Conservation (phyloP, 2,329 filamentous ascomycete genomes). For the Phialocephala subalpina region DNA sequence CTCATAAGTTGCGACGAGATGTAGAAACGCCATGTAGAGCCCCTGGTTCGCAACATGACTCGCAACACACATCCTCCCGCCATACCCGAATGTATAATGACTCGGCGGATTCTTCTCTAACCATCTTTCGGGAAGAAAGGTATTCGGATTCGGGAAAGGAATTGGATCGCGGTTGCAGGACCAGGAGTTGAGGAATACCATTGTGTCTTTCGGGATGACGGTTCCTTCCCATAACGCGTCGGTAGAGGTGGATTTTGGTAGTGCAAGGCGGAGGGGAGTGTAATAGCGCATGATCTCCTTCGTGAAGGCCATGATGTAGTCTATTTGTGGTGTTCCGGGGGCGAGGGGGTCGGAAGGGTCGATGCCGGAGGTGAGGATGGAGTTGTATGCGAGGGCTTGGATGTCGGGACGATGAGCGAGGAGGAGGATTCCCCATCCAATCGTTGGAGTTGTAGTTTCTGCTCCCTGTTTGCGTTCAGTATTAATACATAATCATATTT, state of each 20-base stretch:
- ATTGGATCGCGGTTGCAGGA: slow-evolving; percentile 8
- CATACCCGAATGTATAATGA: slow-evolving; percentile 1
- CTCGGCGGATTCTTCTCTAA: neutral
- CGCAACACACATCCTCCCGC: neutral
- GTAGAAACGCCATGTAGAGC: neutral
- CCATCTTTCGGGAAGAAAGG: neutral
- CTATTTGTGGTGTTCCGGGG: neutral
- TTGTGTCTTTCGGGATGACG: neutral
- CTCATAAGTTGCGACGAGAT: neutral
- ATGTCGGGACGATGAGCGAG: slow-evolving; percentile 13
- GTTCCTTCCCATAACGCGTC: neutral
- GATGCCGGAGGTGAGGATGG: neutral
- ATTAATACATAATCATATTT: neutral
- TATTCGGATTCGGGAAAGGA: neutral
- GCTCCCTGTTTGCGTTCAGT: neutral
- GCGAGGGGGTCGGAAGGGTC: neutral
- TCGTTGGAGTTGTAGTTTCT: neutral
- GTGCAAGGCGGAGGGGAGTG: slow-evolving; percentile 2
- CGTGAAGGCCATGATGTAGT: slow-evolving; percentile 9
- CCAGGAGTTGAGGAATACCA: slow-evolving; percentile 15
- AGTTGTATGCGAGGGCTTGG: slow-evolving; percentile 4
- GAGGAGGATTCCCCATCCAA: slow-evolving; percentile 2
- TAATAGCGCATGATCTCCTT: slow-evolving; percentile 13
- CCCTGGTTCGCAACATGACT: slow-evolving; percentile 3
- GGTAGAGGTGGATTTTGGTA: slow-evolving; percentile 6